Conservation (phyloP, 2,329 filamentous ascomycete species). For the Bipolaris bicolor region DNA sequence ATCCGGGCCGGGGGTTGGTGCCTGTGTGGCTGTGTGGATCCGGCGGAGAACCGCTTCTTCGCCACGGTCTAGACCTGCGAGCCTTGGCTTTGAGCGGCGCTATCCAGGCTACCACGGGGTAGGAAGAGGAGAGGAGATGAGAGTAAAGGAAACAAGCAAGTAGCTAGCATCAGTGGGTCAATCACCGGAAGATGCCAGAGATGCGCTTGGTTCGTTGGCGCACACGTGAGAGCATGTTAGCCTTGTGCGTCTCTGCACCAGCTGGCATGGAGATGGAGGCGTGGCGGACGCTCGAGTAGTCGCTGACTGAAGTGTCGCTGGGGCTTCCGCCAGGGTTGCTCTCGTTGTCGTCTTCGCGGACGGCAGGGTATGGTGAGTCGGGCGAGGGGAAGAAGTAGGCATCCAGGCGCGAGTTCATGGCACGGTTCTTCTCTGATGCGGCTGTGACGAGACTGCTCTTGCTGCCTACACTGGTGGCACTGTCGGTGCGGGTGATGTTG, state of each 20-base stretch:
- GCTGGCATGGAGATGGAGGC: slow-evolving; percentile 40
- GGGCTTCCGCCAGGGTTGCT: slow-evolving; percentile 34
- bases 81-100: slow-evolving; percentile 22
- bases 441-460: slow-evolving; percentile 43
- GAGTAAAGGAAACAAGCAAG: no score
- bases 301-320: slow-evolving; percentile 46
- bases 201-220: slow-evolving; percentile 46
- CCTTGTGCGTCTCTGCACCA: slow-evolving; percentile 35
- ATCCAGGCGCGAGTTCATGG: slow-evolving; percentile 49
- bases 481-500: slow-evolving; percentile 46
- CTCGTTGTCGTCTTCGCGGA: slow-evolving; percentile 42
- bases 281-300: slow-evolving; percentile 38
- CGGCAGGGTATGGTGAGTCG: slow-evolving; percentile 34
- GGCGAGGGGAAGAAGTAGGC: slow-evolving; percentile 45
- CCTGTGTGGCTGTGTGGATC: slow-evolving; percentile 14
- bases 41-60: slow-evolving; percentile 12
- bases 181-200: slow-evolving; percentile 47
- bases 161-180: background rate
- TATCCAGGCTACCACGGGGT: slow-evolving; percentile 17
- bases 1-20: slow-evolving; percentile 22
- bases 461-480: slow-evolving; percentile 44
- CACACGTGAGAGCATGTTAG: slow-evolving; percentile 44
- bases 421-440: slow-evolving; percentile 49
- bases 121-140: slow-evolving; percentile 1
- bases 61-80: slow-evolving; percentile 27